Evolutionary conservation across 176 grass and related monocot species (phyloP).

Genomic region (Carex littledalei): DNA sequence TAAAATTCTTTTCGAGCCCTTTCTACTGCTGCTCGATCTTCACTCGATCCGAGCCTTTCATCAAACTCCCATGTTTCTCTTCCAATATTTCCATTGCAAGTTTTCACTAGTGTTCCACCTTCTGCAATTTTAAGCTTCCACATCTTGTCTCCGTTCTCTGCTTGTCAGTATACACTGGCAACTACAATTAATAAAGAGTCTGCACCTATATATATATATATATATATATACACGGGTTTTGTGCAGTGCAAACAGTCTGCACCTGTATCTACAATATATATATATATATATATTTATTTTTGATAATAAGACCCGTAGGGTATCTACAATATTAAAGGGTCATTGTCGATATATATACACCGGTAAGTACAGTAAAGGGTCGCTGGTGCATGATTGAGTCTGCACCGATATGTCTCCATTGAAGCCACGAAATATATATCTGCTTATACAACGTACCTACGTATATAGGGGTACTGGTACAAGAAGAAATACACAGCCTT

Average conservation of each 20-base stretch:
- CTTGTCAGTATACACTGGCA: neutral
- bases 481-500: neutral
- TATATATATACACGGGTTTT: no score
- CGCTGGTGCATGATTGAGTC: no score
- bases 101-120: constrained; percentile 39
- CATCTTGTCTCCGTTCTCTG: constrained; percentile 24
- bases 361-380: no score
- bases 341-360: no score
- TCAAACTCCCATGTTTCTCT: constrained; percentile 73
- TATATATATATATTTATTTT: no score
- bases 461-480: neutral
- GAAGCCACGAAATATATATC: neutral
- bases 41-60: constrained; percentile 33
- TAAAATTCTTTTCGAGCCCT: constrained; percentile 35
- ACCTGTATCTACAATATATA: no score
- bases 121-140: constrained; percentile 68
- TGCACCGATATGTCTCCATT: no score
- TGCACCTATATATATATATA: no score
- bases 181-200: no score
- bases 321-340: no score
- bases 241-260: no score
- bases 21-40: constrained; percentile 40
- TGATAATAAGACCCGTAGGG: no score
- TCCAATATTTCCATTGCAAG: constrained; percentile 36
- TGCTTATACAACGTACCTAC: neutral